A percentile compares a stretch with the other conserved stretches of the same genome.
These are phyloP conservation scores for Strobilomyces dryophilus DNA, from an alignment of 768 basidiomycete genomes.

Conservation along the genomic window DNA sequence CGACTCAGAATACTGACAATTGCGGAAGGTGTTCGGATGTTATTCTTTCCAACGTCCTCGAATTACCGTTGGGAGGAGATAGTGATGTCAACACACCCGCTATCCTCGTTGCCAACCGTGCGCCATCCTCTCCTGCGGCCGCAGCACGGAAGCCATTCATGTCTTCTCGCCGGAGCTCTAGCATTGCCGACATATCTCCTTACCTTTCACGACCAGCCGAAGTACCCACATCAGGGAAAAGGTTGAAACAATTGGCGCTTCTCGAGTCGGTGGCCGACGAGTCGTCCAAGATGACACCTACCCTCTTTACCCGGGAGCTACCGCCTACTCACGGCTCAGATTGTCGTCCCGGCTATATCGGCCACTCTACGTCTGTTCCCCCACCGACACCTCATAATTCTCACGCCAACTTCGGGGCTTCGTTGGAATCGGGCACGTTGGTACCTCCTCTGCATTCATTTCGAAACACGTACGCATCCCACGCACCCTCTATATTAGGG, in stretches of 20 bases:
- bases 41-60: not conserved
- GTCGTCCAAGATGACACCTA: constrained; percentile 59
- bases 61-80: not conserved
- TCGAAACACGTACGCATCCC: constrained; percentile 6
- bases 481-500: constrained; percentile 1
- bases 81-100: constrained; percentile 8
- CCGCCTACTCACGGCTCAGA: constrained; percentile 10
- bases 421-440: constrained; percentile 33
- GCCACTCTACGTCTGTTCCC: constrained; percentile 28
- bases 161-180: constrained; percentile 38
- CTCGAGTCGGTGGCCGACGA: constrained; percentile 71
- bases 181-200: constrained; percentile 64
- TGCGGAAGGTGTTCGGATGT: constrained; percentile 2
- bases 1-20: constrained; percentile 3
- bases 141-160: constrained; percentile 18
- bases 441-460: constrained; percentile 4
- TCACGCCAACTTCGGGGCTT: constrained; percentile 23
- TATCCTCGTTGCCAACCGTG: not conserved
- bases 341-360: constrained; percentile 6
- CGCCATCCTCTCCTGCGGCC: constrained; percentile 11
- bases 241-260: constrained; percentile 65
- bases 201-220: constrained; percentile 56
- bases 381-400: constrained; percentile 16
- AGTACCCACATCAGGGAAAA: constrained; percentile 55
- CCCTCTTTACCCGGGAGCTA: constrained; percentile 26